Conservation (phyloP, 2,329 filamentous ascomycete genomes). For the Trichoderma guizhouense region DNA sequence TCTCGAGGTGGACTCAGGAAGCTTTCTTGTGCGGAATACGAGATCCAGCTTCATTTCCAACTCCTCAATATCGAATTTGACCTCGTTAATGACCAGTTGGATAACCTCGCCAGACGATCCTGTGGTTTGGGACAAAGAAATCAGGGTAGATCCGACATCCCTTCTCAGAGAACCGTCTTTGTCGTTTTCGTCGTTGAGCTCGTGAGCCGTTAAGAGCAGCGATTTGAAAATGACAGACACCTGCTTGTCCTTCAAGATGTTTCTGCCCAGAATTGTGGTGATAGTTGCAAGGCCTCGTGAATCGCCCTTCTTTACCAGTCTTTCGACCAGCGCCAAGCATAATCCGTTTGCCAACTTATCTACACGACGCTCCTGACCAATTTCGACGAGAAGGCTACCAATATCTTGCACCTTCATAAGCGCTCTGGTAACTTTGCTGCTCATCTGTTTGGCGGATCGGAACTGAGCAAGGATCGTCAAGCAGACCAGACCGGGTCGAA, state of each 20-base stretch:
- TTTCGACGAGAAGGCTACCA: slow-evolving; percentile 54
- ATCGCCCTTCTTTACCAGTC: slow-evolving; percentile 59
- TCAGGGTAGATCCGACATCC: slow-evolving; percentile 63
- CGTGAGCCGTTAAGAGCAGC: slow-evolving; percentile 58
- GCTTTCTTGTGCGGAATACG: slow-evolving; percentile 57
- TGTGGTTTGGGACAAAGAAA: slow-evolving; percentile 59
- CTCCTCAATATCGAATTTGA: slow-evolving; percentile 68
- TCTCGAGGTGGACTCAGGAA: slow-evolving; percentile 48
- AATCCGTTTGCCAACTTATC: slow-evolving; percentile 70
- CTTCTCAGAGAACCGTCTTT: slow-evolving; percentile 56
- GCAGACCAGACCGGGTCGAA: slow-evolving; percentile 71
- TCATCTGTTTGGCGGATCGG: slow-evolving; percentile 66
- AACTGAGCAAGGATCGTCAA: slow-evolving; percentile 79
- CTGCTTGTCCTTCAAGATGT: slow-evolving; percentile 61
- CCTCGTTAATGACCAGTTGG: slow-evolving; percentile 61
- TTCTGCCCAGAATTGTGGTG: slow-evolving; percentile 57
- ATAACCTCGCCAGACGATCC: slow-evolving; percentile 61
- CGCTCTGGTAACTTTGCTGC: slow-evolving; percentile 65
- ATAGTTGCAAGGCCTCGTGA: slow-evolving; percentile 55
- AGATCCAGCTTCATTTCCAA: slow-evolving; percentile 73
- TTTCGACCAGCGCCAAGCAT: slow-evolving; percentile 62
- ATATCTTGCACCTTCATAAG: slow-evolving; percentile 63
- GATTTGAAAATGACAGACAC: slow-evolving; percentile 63
- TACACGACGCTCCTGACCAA: slow-evolving; percentile 63
- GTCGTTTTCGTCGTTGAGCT: slow-evolving; percentile 54